Evolutionary conservation across 495 filamentous ascomycete genomes (phyloP), one percentile per base, ranked within the genome.

Genomic region (Hyaloscypha hepaticicola): DNA sequence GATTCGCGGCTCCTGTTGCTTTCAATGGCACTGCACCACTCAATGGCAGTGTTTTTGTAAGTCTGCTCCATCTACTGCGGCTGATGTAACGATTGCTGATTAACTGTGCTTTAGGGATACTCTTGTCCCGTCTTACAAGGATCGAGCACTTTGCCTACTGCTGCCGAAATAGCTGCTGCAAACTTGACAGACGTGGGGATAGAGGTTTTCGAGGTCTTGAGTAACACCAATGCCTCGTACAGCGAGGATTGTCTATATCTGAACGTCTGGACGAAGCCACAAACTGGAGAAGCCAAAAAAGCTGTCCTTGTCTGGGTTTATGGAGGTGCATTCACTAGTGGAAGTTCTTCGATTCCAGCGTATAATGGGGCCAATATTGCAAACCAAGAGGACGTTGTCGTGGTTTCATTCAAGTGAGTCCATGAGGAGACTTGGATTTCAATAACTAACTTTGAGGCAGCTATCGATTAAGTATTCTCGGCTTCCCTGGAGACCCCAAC

Each of bases 211-310:
- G 16, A 5, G n/a, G 24, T 60, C 6, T 24, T 70, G 48, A 49
- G 55, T 9, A 58, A 60, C 5, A 38, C 11, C 12, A 21, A 2
- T 2, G 61, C n/a, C 2, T 45, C n/a, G 24, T 67, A 62, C 19
- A 65, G 72, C 61, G 85, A 88, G 64, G 82, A 87, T 70, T 87
- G 85, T 63, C 70, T 87, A 6, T 77, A 74, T 6, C 66, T 87
- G 16, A 80, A 79, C 65, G 69, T 87, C 49, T 86, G 82, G 82
- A 72, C 71, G 22, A 68, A 68, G 24, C 69, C 76, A 61, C 72
- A 41, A 72, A 75, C 19, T 66, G 76, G 61, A 66, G 67, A 55
- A 61, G 28, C 41, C 3, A 63, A 66, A 41, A 75, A 50, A n/a
- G 67, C 67, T 3, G 79, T 82, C 28, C 31, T 80, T 24, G 56